Conservation (phyloP, 2,329 filamentous ascomycete species). For the Thelonectria olida region DNA sequence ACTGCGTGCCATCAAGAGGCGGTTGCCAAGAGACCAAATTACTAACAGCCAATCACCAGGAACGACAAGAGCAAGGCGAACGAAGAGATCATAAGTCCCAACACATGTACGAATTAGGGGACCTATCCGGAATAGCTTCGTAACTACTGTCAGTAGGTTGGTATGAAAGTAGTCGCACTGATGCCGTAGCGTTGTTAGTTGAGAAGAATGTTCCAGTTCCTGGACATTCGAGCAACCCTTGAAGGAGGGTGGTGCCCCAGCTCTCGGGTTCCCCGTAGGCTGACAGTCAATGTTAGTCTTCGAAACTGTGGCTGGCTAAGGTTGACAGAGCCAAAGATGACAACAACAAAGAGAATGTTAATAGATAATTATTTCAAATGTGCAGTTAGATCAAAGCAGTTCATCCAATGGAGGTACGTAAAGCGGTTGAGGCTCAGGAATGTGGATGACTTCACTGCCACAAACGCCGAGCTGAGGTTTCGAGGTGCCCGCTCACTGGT, state of each 20-base stretch:
- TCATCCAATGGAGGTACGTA: not conserved
- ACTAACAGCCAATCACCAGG: not conserved
- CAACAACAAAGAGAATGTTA: not conserved
- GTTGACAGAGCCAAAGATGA: not conserved
- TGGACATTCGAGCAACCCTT: not conserved
- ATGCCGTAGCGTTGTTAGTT: not conserved
- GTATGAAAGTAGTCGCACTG: not conserved
- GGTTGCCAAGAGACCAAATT: not conserved
- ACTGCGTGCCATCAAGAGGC: not conserved
- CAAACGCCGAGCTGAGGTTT: conserved; percentile 6
- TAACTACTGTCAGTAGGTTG: not conserved
- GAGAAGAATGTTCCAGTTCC: not conserved
- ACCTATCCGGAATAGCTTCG: not conserved
- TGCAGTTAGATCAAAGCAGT: not conserved
- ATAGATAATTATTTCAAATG: too few species aligned
- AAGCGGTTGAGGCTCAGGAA: not conserved
- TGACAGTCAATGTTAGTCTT: too few species aligned
- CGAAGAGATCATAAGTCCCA: not conserved
- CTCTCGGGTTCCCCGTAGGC: too few species aligned
- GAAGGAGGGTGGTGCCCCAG: too few species aligned
- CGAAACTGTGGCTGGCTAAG: not conserved
- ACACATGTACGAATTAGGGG: not conserved
- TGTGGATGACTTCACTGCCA: conserved; percentile 16
- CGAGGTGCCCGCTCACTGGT: not conserved
- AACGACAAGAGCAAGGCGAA: not conserved